Evolutionary conservation across 176 grass and related monocot species (phyloP).

Genomic region (Aegilops bicornis): DNA sequence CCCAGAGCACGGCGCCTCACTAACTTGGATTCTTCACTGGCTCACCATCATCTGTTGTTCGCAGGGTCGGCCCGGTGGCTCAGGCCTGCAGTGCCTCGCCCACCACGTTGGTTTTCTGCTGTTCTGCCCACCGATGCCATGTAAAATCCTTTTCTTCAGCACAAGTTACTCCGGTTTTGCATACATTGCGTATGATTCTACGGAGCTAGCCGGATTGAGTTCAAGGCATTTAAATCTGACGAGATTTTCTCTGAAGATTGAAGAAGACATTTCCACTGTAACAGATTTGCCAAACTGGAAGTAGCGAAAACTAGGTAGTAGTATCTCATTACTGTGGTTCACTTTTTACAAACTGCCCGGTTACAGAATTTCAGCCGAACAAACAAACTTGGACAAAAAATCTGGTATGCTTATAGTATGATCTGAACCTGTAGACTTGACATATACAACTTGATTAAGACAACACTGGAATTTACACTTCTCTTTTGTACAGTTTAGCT

Average conservation of each 20-base stretch:
- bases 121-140: not conserved
- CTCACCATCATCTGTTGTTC: not conserved
- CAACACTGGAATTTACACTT: slow-evolving; percentile 28
- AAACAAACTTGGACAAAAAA: slow-evolving; percentile 19
- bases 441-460: slow-evolving; percentile 18
- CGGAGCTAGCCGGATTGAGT: not conserved
- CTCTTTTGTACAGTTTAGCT: slow-evolving; percentile 30
- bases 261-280: not conserved
- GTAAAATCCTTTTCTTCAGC: not conserved
- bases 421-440: slow-evolving; percentile 10
- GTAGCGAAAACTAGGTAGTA: not conserved
- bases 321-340: not conserved
- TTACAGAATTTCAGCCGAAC: slow-evolving; percentile 2
- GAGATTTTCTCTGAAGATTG: not conserved
- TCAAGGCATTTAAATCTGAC: not conserved
- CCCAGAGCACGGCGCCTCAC: not conserved
- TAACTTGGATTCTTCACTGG: not conserved
- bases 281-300: too few species aligned
- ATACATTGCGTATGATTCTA: too few species aligned
- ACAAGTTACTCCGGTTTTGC: not conserved
- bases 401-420: not conserved
- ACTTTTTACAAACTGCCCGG: slow-evolving; percentile 16
- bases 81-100: not conserved
- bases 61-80: not conserved
- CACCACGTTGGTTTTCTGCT: not conserved